Base-by-base conservation (phyloP, 345 rosid genomes). In the Gossypium arboreum region DNA sequence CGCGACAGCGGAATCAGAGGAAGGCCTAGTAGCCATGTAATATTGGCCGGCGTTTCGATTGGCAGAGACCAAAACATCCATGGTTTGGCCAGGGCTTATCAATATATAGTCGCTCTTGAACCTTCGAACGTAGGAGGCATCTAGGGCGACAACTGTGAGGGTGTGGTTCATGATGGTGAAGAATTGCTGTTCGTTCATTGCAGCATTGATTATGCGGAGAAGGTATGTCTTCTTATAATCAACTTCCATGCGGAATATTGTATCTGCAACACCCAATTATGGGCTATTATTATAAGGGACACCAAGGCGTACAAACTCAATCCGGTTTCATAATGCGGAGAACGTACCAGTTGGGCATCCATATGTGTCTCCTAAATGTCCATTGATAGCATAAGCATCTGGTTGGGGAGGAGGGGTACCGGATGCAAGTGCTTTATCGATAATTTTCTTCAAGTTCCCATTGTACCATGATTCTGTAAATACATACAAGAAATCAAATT, bases 21-120 rank as follows among this genome's bases (percentile, higher is more conserved):
- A 77, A 16, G 79, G 83, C 24, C 52, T 70, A 7, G 77, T 51
- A 1, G 76, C 68, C 81, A 82, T 82, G 83, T 82, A 84, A 61
- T 81, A 81, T 7, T 68, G 71, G n/a, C 79, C 66, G 0, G 58
- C 50, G 7, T 76, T 15, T 59, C 68, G 75, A 73, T 79, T 61
- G 2, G 83, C 61, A 1, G 41, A 79, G 52, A 84, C n/a, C 45
- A 84, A 66, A 18, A 84, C 72, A n/a, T 84, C 85, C 68, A 77
- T 71, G 5, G 86, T 84, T 61, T 79, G 79, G 15, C 86, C 84
- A 0, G 86, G 79, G 52, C 48, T 62, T 20, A 77, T 75, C 68
- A 76, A 9, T 7, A 84, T 3, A 61, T 79, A 81, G 4, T 59
- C 2, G 7, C 54, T 59, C 0, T 20, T 29, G 8, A 84, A 48